Conservation (phyloP, 2,329 filamentous ascomycete genomes). For the Amylocarpus encephaloides region DNA sequence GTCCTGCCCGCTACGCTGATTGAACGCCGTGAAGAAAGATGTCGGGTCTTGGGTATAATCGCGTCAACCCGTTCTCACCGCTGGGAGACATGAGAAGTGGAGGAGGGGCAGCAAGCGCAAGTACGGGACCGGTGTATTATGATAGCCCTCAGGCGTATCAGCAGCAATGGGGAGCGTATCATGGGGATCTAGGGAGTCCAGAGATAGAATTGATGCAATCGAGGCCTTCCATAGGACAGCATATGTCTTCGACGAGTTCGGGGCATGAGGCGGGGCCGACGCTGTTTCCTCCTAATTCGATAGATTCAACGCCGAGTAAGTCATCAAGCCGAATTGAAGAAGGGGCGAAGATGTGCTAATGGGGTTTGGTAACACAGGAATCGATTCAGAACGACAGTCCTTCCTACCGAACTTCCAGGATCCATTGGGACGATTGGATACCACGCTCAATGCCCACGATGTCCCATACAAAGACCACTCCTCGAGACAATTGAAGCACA, state of each 20-base stretch:
- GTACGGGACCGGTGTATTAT: slow-evolving; percentile 1
- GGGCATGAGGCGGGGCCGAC: slow-evolving; percentile 12
- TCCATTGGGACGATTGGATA: slow-evolving; percentile 19
- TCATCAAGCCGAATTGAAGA: not conserved
- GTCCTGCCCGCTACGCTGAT: not conserved
- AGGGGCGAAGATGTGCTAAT: not conserved
- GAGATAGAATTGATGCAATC: slow-evolving; percentile 15
- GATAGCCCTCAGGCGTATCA: slow-evolving; percentile 12
- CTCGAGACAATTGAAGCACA: slow-evolving; percentile 22
- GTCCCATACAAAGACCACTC: slow-evolving; percentile 22
- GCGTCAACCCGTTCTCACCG: slow-evolving; percentile 13
- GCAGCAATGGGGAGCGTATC: slow-evolving; percentile 8
- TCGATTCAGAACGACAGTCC: slow-evolving; percentile 15
- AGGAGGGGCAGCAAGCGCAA: not conserved
- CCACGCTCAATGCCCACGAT: slow-evolving; percentile 13
- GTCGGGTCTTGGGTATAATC: slow-evolving; percentile 6
- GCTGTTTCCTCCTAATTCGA: slow-evolving; percentile 7
- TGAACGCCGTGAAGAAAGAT: too few relatives aligned
- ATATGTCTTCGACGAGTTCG: slow-evolving; percentile 10
- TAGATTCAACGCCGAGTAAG: too few relatives aligned
- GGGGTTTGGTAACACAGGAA: not conserved
- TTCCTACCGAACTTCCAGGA: slow-evolving; percentile 22
- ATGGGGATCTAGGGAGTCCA: slow-evolving; percentile 16
- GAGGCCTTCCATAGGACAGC: slow-evolving; percentile 1
- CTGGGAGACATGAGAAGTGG: slow-evolving; percentile 8